These are phyloP conservation scores for Leccinellum luteum DNA, from an alignment of 768 basidiomycete genomes.

Conservation along the genomic window DNA sequence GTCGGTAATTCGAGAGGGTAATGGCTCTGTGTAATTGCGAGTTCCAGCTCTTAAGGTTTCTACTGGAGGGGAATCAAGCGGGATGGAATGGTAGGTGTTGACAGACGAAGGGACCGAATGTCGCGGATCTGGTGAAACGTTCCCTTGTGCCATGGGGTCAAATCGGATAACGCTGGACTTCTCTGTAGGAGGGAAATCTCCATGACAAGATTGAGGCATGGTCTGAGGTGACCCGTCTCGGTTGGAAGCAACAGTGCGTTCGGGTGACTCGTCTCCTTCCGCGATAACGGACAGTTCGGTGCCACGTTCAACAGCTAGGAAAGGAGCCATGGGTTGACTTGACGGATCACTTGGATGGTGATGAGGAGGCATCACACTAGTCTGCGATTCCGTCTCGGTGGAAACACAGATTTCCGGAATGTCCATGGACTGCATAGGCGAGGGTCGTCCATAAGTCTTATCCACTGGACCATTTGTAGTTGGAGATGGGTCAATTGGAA, in stretches of 20 bases:
- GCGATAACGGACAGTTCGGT: conserved; percentile 66
- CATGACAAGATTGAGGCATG: not conserved
- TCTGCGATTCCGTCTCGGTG: conserved; percentile 2
- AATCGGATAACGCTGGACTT: not conserved
- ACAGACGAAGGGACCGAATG: conserved; percentile 28
- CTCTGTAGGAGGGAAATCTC: not conserved
- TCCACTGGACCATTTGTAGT: not conserved
- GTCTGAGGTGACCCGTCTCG: not conserved
- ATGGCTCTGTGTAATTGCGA: conserved; percentile 18
- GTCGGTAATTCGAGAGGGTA: conserved; percentile 9
- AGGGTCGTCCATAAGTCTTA: not conserved
- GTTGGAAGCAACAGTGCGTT: conserved; percentile 26
- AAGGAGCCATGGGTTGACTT: conserved; percentile 2
- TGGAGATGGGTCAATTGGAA: not conserved
- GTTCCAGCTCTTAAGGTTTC: not conserved
- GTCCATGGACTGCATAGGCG: conserved; percentile 3
- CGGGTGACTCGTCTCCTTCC: conserved; percentile 64
- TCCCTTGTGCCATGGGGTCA: conserved; percentile 6
- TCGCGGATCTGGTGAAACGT: conserved; percentile 15
- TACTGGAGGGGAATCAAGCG: conserved; percentile 36
- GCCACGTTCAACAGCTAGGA: conserved; percentile 24
- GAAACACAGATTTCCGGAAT: conserved; percentile 7
- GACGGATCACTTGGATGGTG: not conserved
- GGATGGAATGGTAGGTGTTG: conserved; percentile 38
- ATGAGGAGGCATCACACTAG: not conserved